Percentiles rank a stretch among this genome's conserved stretches.
phyloP scores from a whole-genome alignment of 2,329 filamentous ascomycete genomes.

The Neocucurbitaria cava region DNA sequence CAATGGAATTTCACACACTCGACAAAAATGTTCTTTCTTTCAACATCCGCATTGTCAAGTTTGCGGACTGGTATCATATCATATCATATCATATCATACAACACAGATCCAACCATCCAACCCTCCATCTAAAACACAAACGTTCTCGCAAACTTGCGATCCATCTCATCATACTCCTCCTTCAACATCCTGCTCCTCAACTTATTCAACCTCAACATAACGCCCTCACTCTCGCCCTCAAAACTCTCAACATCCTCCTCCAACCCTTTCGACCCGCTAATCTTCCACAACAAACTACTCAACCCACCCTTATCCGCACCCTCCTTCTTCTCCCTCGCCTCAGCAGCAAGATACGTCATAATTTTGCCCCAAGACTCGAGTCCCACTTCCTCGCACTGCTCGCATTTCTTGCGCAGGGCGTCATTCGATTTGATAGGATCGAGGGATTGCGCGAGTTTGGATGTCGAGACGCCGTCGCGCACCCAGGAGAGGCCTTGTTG shows the following conservation, averaged over 20 bases:
- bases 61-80: no score
- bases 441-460: slow-evolving; percentile 68
- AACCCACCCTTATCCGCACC: slow-evolving; percentile 27
- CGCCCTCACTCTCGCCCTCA: slow-evolving; percentile 46
- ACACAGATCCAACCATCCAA: no score
- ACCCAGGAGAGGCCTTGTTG: slow-evolving; percentile 85
- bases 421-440: slow-evolving; percentile 49
- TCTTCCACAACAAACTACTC: slow-evolving; percentile 32
- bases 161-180: slow-evolving; percentile 45
- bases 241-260: slow-evolving; percentile 40
- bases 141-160: slow-evolving; percentile 43
- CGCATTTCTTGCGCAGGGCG: slow-evolving; percentile 67
- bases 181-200: slow-evolving; percentile 41
- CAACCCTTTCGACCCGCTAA: slow-evolving; percentile 33
- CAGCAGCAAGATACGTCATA: slow-evolving; percentile 68
- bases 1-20: no score
- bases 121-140: slow-evolving; percentile 42
- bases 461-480: slow-evolving; percentile 76
- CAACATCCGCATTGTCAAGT: no score
- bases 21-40: no score
- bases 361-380: slow-evolving; percentile 85
- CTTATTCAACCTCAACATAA: slow-evolving; percentile 43
- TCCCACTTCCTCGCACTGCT: slow-evolving; percentile 77
- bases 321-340: slow-evolving; percentile 49
- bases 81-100: not conserved